Percentiles rank a stretch among this genome's conserved stretches.
Conservation (phyloP, 2,329 filamentous ascomycete genomes). For the Coniosporium uncinatum region DNA sequence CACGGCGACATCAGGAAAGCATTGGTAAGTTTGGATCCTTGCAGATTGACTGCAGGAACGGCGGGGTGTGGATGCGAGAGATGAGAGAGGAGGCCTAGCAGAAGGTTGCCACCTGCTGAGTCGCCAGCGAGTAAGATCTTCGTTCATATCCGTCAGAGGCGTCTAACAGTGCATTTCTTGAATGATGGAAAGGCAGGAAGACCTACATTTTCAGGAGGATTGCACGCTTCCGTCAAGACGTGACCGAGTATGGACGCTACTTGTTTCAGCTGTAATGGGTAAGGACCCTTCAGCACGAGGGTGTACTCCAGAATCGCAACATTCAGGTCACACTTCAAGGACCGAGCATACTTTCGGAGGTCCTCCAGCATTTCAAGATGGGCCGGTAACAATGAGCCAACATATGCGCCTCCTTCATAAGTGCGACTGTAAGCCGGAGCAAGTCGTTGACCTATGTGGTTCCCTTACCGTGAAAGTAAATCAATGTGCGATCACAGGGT, state of each 20-base stretch:
- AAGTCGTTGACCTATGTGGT: no score
- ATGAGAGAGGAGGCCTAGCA: constrained; percentile 39
- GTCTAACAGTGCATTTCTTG: no score
- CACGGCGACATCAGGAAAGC: constrained; percentile 53
- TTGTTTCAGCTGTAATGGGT: constrained; percentile 41
- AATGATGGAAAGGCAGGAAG: background rate
- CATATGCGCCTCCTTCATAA: constrained; percentile 45
- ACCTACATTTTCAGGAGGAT: background rate
- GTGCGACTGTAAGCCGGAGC: no score
- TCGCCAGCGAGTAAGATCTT: constrained; percentile 42
- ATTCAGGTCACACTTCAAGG: constrained; percentile 33
- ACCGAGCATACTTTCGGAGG: constrained; percentile 27
- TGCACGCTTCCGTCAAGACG: background rate
- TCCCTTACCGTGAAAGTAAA: no score
- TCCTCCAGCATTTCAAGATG: constrained; percentile 43
- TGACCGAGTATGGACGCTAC: background rate
- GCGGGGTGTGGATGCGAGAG: constrained; percentile 48
- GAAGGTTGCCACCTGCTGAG: constrained; percentile 47
- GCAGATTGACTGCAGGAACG: constrained; percentile 32
- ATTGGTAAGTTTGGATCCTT: constrained; percentile 36
- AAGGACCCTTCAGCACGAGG: constrained; percentile 40
- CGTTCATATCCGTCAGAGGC: background rate
- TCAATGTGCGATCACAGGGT: no score
- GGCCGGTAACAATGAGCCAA: constrained; percentile 35
- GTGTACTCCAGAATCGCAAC: constrained; percentile 50